Conservation (phyloP, 768 basidiomycete genomes). For the Leccinum longicurvipes region DNA sequence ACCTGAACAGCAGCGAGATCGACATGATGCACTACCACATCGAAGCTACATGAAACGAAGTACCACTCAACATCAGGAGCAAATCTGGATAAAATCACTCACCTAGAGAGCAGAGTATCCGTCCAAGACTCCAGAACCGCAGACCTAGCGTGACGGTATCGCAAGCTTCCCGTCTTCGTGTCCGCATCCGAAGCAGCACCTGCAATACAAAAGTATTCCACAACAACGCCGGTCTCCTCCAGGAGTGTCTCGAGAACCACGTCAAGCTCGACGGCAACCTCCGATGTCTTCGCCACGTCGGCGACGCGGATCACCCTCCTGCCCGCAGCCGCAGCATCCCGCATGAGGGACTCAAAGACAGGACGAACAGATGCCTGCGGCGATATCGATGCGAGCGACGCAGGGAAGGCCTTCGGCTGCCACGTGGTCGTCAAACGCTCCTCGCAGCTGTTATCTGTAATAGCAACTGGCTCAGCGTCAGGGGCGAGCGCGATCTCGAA, state of each 20-base stretch:
- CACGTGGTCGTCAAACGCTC: slow-evolving; percentile 30
- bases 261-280: slow-evolving; percentile 18
- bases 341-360: slow-evolving; percentile 16
- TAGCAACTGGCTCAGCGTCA: slow-evolving; percentile 23
- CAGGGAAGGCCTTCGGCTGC: slow-evolving; percentile 30
- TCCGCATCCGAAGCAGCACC: slow-evolving; percentile 20
- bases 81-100: neutral
- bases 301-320: slow-evolving; percentile 21
- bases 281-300: slow-evolving; percentile 15
- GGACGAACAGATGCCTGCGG: slow-evolving; percentile 8
- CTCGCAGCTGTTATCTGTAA: slow-evolving; percentile 23
- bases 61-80: neutral
- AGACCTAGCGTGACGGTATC: slow-evolving; percentile 12
- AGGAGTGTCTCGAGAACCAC: slow-evolving; percentile 7
- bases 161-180: slow-evolving; percentile 15
- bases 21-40: slow-evolving; percentile 21
- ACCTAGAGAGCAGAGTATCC: slow-evolving; percentile 11
- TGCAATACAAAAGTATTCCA: slow-evolving; percentile 20
- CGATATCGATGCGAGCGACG: slow-evolving; percentile 10
- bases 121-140: slow-evolving; percentile 21
- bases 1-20: slow-evolving; percentile 18
- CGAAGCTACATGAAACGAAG: slow-evolving; percentile 4
- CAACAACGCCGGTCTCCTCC: slow-evolving; percentile 14
- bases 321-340: slow-evolving; percentile 15
- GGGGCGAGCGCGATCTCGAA: slow-evolving; percentile 33